Evolutionary conservation across 202 grass and related monocot genomes (phyloP), one percentile per base, ranked within the genome.

Genomic region (Musa balbisiana): DNA sequence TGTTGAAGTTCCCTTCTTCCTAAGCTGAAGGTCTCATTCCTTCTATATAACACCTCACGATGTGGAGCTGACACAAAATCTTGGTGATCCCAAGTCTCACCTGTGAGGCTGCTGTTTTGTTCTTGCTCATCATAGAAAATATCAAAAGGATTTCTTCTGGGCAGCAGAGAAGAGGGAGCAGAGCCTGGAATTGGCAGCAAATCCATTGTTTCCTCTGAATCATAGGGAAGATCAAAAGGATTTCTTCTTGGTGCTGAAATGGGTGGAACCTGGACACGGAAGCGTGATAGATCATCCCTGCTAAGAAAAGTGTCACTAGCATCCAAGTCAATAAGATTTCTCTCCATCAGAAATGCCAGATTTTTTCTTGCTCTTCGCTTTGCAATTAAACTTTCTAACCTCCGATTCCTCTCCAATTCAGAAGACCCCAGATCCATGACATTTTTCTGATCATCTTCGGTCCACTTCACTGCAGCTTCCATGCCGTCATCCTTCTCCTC

Each of bases 371-470:
- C 86, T 27, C 87, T 90, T 27, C 83, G 80, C 50, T 89, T 82
- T 75, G 89, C 90, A 77, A 93, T 87, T 80, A 97, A 78, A 15
- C 78, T 85, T 71, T 93, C 88, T 67, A 97, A 80, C 67, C 88
- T 83, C 29, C 76, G 85, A 60, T 93, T 91, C 75, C 90, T 87
- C 69, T 97, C 93, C 63, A 97, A 86, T 83, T 93, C 93, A 67
- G 89, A 84, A 50, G 83, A 86, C 20, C 90, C 88, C 8, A 97
- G 87, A 66, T 90, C 87, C 68, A 89, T 78, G 27, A 91, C 79
- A 81, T 84, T 91, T 71, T 89, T 97, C 69, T 93, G 86, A 79
- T 97, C 93, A 79, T 97, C 93, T 20, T 87, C 86, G 10, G 90
- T 97, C 93, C 93, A 97, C 72, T 84, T 81, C 10, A 97, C 79